Evolutionary conservation across 2,329 filamentous ascomycete genomes (phyloP).

Genomic region (Aureobasidium sp.): DNA sequence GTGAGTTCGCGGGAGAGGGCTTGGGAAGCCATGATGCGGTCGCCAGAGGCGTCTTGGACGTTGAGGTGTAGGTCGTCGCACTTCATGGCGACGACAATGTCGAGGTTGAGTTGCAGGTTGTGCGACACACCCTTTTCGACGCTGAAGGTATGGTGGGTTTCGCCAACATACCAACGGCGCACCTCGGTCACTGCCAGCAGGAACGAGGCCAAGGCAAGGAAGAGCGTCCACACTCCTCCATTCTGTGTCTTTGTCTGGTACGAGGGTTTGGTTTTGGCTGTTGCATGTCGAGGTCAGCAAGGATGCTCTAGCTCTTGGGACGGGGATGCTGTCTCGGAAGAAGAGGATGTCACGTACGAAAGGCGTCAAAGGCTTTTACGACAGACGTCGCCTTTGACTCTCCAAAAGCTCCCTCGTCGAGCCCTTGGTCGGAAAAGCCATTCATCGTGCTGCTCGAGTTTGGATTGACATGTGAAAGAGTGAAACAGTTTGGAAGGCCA

Average conservation of each 20-base stretch:
- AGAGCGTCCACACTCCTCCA: conserved; percentile 94
- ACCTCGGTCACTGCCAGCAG: conserved; percentile 84
- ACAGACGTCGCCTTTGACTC: conserved; percentile 67
- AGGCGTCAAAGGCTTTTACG: conserved; percentile 94
- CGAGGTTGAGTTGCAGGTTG: conserved; percentile 93
- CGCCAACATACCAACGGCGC: conserved; percentile 82
- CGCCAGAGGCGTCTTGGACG: conserved; percentile 94
- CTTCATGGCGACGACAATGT: conserved; percentile 90
- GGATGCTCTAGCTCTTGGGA: too few species aligned
- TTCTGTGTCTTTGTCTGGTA: conserved; percentile 87
- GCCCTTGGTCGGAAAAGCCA: conserved; percentile 74
- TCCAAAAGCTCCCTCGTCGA: conserved; percentile 84
- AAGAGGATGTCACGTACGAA: conserved; percentile 68
- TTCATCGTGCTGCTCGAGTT: conserved; percentile 66
- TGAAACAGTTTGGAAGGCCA: not conserved
- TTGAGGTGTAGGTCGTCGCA: conserved; percentile 95
- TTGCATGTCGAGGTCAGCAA: not conserved
- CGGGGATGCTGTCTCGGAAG: not conserved
- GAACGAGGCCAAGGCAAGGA: conserved; percentile 78
- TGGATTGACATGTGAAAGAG: conserved; percentile 16
- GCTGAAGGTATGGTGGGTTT: conserved; percentile 88
- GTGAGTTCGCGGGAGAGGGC: conserved; percentile 81
- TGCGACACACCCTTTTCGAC: conserved; percentile 94
- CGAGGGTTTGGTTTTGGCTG: conserved; percentile 96
- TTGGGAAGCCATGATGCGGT: conserved; percentile 86